Conservation (phyloP, 495 filamentous ascomycete species). For the Pyrenula aspistea region DNA sequence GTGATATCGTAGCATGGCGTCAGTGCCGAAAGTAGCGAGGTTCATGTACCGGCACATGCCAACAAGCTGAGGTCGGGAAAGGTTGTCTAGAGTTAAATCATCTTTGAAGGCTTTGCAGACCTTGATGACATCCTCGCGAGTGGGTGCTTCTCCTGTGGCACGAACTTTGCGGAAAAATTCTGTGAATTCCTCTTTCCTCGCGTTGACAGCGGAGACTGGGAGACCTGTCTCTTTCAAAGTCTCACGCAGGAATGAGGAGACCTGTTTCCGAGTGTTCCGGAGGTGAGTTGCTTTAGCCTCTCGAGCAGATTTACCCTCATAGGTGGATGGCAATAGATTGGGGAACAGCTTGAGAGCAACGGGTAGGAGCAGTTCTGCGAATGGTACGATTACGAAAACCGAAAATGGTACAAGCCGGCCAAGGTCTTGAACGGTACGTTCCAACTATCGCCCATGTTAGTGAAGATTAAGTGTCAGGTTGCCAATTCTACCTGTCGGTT, state of each 20-base stretch:
- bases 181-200: conserved; percentile 89
- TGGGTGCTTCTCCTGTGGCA: conserved; percentile 78
- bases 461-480: background rate
- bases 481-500: conserved; percentile 54
- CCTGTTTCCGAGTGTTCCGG: conserved; percentile 81
- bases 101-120: conserved; percentile 99
- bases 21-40: conserved; percentile 89
- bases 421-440: conserved; percentile 86
- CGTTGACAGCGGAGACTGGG: conserved; percentile 71
- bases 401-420: conserved; percentile 91
- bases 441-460: conserved; percentile 38
- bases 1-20: conserved; percentile 94
- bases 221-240: conserved; percentile 89
- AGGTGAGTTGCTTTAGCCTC: conserved; percentile 77
- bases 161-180: conserved; percentile 97
- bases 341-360: conserved; percentile 91
- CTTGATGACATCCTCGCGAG: conserved; percentile 85
- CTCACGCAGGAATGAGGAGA: conserved; percentile 79
- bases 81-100: conserved; percentile 91
- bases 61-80: conserved; percentile 90
- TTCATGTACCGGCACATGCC: conserved; percentile 99
- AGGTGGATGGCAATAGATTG: conserved; percentile 92
- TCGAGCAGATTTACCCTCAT: conserved; percentile 81
- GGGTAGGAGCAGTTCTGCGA: conserved; percentile 90
- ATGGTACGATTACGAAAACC: conserved; percentile 92